These are phyloP conservation scores for Trichoderma parareesei DNA, from an alignment of 495 filamentous ascomycete genomes.

Conservation along the genomic window DNA sequence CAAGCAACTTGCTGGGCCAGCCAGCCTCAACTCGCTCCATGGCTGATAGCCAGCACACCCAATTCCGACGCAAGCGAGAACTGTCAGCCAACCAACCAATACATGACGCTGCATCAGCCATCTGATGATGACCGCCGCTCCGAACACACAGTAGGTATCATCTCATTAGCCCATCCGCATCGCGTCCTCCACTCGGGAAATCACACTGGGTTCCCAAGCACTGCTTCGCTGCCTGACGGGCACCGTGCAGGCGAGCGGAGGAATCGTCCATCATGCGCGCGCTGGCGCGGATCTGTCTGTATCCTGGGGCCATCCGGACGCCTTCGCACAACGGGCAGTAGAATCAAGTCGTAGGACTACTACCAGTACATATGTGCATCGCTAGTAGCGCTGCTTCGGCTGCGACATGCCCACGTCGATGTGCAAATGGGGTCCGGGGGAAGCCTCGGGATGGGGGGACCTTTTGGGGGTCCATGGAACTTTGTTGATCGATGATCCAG, in stretches of 20 bases:
- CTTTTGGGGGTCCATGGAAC: constrained; percentile 1
- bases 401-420: background rate
- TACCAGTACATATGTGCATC: background rate
- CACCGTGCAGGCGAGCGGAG: background rate
- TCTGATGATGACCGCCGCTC: background rate
- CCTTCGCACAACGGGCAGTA: background rate
- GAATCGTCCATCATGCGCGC: background rate
- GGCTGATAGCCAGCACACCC: background rate
- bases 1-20: background rate
- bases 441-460: background rate
- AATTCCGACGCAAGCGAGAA: background rate
- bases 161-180: background rate
- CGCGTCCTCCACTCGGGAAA: background rate
- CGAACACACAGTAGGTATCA: background rate
- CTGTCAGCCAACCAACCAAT: background rate
- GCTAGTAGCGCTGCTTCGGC: background rate
- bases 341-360: background rate
- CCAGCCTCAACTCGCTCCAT: background rate
- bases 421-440: background rate
- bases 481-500: background rate
- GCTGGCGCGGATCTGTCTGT: background rate
- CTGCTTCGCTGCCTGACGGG: constrained; percentile 1
- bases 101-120: background rate
- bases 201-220: background rate
- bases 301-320: background rate